These are phyloP conservation scores for Sabuloglossum arenarium DNA, from an alignment of 495 filamentous ascomycete species.

Conservation along the genomic window DNA sequence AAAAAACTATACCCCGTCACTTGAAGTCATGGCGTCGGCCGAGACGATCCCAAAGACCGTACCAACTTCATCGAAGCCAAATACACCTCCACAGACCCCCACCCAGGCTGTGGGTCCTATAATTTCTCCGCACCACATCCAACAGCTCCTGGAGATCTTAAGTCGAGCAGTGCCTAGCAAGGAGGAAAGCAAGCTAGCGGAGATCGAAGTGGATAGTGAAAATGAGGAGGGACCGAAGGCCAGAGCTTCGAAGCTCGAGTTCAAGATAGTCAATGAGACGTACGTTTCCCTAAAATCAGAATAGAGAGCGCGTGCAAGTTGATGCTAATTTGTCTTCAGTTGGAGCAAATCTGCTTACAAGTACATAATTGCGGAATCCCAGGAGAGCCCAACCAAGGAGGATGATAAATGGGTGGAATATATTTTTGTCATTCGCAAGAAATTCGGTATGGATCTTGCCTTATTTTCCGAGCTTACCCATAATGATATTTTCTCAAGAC, in stretches of 20 bases:
- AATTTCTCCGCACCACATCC: neutral
- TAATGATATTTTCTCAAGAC: neutral
- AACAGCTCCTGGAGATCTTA: neutral
- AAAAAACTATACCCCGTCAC: neutral
- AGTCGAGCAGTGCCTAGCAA: neutral
- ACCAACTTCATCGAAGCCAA: neutral
- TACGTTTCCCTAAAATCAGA: neutral
- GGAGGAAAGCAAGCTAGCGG: neutral
- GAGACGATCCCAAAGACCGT: neutral
- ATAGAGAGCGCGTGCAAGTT: neutral
- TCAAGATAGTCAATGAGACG: neutral
- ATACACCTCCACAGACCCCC: neutral
- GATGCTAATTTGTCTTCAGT: neutral
- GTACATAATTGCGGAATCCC: neutral
- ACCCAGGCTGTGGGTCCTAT: neutral
- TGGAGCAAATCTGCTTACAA: neutral
- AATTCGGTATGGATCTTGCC: neutral
- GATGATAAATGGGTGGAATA: neutral
- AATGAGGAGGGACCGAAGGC: neutral
- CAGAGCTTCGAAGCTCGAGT: neutral
- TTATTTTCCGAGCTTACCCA: neutral
- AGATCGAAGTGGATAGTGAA: neutral
- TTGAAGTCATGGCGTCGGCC: neutral
- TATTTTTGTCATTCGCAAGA: neutral
- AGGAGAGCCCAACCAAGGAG: neutral